These are phyloP conservation scores for Blastobotrys proliferans DNA, from an alignment of 1,139 yeast species.

Conservation along the genomic window DNA sequence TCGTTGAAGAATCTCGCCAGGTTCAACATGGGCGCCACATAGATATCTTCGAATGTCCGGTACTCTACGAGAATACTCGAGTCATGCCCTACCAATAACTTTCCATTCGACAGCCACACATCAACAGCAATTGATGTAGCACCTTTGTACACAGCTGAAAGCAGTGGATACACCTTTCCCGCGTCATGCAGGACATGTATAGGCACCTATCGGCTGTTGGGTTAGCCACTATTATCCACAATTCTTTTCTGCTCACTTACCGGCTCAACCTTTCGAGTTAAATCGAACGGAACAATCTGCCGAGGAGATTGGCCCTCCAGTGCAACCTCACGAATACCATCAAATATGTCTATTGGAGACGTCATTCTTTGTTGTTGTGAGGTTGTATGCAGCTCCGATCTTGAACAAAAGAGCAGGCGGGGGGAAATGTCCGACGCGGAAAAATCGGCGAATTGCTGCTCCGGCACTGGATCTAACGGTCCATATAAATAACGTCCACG, in stretches of 20 bases:
- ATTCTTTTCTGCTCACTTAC: background rate
- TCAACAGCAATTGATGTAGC: constrained; percentile 1
- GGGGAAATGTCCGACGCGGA: too few relatives aligned
- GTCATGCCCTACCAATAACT: background rate
- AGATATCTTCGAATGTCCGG: constrained; percentile 1
- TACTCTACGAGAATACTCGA: background rate
- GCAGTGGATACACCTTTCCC: background rate
- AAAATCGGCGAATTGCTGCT: too few relatives aligned
- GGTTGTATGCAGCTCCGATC: too few relatives aligned
- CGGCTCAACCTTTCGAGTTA: constrained; percentile 1
- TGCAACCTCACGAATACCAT: constrained; percentile 4
- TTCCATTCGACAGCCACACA: constrained; percentile 1
- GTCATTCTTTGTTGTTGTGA: too few relatives aligned
- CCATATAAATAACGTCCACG: too few relatives aligned
- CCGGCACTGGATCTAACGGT: too few relatives aligned
- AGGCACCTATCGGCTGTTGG: background rate
- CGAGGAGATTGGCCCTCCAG: background rate
- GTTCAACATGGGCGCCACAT: constrained; percentile 3
- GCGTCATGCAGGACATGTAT: constrained; percentile 1
- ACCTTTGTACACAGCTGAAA: background rate
- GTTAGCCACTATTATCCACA: background rate
- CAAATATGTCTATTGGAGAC: background rate
- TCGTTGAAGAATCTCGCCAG: constrained; percentile 4
- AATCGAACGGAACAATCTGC: constrained; percentile 1
- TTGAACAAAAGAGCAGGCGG: too few relatives aligned